Evolutionary conservation across 768 basidiomycete species (phyloP).

Genomic region (Suillus fuscotomentosus): DNA sequence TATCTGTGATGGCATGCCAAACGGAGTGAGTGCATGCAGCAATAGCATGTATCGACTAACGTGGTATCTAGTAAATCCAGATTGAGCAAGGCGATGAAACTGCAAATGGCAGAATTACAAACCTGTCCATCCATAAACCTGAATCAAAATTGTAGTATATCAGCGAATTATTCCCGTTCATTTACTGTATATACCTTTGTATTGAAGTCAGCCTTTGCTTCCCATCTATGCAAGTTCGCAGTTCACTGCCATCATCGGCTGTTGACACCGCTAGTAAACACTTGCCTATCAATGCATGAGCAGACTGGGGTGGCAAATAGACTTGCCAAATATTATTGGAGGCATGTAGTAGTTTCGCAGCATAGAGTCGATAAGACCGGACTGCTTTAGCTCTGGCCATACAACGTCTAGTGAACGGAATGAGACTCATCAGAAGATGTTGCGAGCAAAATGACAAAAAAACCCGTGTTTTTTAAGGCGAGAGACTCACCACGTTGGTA

Average conservation of each 20-base stretch:
- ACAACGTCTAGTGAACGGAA: slow-evolving; percentile 48
- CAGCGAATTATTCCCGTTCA: not conserved
- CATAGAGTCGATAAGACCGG: slow-evolving; percentile 61
- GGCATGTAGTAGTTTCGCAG: slow-evolving; percentile 66
- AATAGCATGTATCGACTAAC: slow-evolving; percentile 28
- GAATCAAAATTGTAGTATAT: not conserved
- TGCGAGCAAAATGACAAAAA: not conserved
- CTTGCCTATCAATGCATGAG: slow-evolving; percentile 1
- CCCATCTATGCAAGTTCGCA: slow-evolving; percentile 64
- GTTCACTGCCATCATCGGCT: slow-evolving; percentile 41
- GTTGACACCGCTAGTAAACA: slow-evolving; percentile 35
- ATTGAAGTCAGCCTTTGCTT: slow-evolving; percentile 73
- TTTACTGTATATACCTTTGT: slow-evolving; percentile 38
- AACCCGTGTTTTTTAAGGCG: not conserved
- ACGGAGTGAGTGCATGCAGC: slow-evolving; percentile 9
- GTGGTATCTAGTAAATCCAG: slow-evolving; percentile 35
- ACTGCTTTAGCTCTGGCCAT: slow-evolving; percentile 62
- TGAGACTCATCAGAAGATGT: not conserved
- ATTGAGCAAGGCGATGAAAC: not conserved
- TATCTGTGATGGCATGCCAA: slow-evolving; percentile 26
- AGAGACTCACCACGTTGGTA: slow-evolving; percentile 57
- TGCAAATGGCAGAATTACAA: slow-evolving; percentile 23
- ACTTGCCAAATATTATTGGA: slow-evolving; percentile 62
- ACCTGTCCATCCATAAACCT: slow-evolving; percentile 61
- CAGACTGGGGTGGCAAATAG: not conserved